Percentiles rank a stretch among this genome's conserved stretches.
Evolutionary conservation across 139 green algal species (phyloP).

Genomic region (Tetratostichococcus sp.): DNA sequence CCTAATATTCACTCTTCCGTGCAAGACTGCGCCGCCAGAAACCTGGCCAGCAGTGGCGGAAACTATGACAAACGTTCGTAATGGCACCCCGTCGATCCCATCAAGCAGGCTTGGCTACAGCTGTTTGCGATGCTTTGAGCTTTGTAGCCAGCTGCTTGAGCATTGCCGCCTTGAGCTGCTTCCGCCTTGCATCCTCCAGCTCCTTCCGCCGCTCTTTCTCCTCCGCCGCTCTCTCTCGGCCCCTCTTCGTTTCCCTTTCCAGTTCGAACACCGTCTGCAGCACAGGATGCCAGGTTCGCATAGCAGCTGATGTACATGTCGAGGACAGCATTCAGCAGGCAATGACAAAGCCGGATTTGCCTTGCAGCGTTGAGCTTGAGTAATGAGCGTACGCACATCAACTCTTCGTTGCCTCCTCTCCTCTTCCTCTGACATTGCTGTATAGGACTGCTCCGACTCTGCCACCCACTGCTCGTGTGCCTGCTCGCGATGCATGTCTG

Average conservation of each 20-base stretch:
- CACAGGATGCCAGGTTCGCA: not conserved
- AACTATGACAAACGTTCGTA: too few species aligned
- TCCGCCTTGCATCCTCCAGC: not conserved
- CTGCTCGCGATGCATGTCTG: not conserved
- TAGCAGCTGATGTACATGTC: too few species aligned
- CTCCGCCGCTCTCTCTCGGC: not conserved
- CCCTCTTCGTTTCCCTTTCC: not conserved
- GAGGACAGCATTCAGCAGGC: too few species aligned
- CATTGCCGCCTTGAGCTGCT: not conserved
- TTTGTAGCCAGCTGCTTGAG: not conserved
- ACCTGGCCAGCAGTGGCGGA: too few species aligned
- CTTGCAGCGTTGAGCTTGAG: too few species aligned
- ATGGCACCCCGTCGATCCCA: too few species aligned
- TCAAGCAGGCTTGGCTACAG: too few species aligned
- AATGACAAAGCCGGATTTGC: not conserved
- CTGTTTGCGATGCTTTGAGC: not conserved
- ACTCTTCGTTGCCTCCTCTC: not conserved
- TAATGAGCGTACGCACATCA: too few species aligned
- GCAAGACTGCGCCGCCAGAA: too few species aligned
- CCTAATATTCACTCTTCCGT: too few species aligned
- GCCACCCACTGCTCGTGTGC: not conserved
- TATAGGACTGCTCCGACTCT: not conserved
- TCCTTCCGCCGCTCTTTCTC: constrained; percentile 1
- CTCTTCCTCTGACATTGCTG: not conserved
- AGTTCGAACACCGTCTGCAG: not conserved